Percentiles rank a stretch among this genome's conserved stretches.
Evolutionary conservation across 2,329 filamentous ascomycete species (phyloP).

Genomic region (Aspergillus eucalypticola): DNA sequence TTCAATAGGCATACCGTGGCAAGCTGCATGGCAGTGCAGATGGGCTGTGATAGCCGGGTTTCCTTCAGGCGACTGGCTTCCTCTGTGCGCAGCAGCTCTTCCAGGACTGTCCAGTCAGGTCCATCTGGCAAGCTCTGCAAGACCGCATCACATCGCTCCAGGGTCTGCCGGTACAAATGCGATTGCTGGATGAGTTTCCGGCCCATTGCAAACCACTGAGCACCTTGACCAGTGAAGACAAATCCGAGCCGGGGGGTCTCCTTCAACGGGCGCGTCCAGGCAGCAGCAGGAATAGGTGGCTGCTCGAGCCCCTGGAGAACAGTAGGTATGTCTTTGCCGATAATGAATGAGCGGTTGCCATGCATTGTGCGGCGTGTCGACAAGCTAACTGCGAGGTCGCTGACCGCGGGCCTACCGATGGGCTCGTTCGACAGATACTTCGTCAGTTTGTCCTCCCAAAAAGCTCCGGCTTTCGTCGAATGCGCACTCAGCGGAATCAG

Average conservation of each 20-base stretch:
- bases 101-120: conserved; percentile 14
- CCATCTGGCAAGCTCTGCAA: conserved; percentile 14
- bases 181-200: conserved; percentile 15
- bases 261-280: neutral
- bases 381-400: neutral
- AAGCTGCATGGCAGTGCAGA: conserved; percentile 23
- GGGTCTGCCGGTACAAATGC: conserved; percentile 6
- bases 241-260: conserved; percentile 15
- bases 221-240: conserved; percentile 28
- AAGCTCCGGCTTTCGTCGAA: conserved; percentile 1
- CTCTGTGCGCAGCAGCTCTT: conserved; percentile 2
- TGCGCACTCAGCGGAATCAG: conserved; percentile 19
- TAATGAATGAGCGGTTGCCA: neutral
- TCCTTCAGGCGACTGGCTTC: conserved; percentile 8
- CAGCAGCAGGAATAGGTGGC: neutral
- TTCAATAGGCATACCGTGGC: conserved; percentile 13
- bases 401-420: neutral
- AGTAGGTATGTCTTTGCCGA: neutral
- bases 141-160: conserved; percentile 16
- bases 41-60: conserved; percentile 17
- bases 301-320: neutral
- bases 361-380: neutral
- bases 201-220: conserved; percentile 27
- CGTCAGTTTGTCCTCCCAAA: neutral
- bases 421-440: neutral